These are phyloP conservation scores for Pythium phragmiticola DNA, from an alignment of 352 stramenopile species.

Conservation along the genomic window DNA sequence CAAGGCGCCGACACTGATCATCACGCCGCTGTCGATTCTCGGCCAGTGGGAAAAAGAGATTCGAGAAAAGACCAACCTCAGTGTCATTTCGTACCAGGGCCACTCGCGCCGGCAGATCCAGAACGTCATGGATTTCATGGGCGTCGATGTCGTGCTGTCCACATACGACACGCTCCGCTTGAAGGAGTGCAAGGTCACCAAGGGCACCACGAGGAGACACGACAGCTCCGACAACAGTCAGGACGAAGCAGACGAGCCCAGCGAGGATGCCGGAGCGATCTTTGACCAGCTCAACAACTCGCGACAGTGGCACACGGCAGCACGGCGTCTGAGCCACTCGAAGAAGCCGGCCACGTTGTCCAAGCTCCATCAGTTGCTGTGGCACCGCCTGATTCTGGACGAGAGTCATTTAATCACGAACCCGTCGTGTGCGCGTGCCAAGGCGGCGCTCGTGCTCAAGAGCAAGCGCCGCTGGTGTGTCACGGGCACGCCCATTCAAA, in stretches of 20 bases:
- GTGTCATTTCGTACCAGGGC: constrained; percentile 75
- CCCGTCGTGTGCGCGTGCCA: constrained; percentile 58
- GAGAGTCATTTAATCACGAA: constrained; percentile 91
- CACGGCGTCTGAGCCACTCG: constrained; percentile 21
- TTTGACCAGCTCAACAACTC: constrained; percentile 25
- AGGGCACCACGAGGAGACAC: neutral
- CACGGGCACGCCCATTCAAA: constrained; percentile 90
- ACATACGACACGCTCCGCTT: constrained; percentile 80
- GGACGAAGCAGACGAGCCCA: constrained; percentile 18
- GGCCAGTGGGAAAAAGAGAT: constrained; percentile 85
- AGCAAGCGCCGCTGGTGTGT: constrained; percentile 84
- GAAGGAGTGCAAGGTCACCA: constrained; percentile 61
- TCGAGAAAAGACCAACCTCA: constrained; percentile 72
- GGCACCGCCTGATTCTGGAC: constrained; percentile 87
- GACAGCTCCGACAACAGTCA: constrained; percentile 23
- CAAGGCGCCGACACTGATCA: constrained; percentile 66
- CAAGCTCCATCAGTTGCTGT: constrained; percentile 76
- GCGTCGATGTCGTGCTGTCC: constrained; percentile 71
- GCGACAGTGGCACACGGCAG: constrained; percentile 20
- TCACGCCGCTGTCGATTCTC: constrained; percentile 85
- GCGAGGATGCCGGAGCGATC: constrained; percentile 6
- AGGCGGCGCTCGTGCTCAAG: constrained; percentile 59
- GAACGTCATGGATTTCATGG: constrained; percentile 74
- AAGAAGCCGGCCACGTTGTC: constrained; percentile 38
- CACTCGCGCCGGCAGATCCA: constrained; percentile 58